These are phyloP conservation scores for Cynara cardunculus DNA, from an alignment of 129 eudicot genomes.

Conservation along the genomic window DNA sequence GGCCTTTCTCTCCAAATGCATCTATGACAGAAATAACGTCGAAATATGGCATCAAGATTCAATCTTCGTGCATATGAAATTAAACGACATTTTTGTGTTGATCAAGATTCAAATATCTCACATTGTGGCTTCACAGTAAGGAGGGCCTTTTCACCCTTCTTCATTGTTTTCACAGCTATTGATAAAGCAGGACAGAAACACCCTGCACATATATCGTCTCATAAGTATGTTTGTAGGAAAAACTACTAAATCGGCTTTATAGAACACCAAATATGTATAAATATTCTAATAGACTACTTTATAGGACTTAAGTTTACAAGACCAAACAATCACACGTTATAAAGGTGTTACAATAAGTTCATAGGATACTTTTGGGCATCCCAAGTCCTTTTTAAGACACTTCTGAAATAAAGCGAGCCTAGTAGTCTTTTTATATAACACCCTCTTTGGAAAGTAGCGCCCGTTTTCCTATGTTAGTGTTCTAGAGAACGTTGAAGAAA, in stretches of 20 bases:
- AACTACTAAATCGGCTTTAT: neutral
- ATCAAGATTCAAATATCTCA: constrained; percentile 15
- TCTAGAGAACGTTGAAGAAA: neutral
- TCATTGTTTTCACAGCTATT: constrained; percentile 77
- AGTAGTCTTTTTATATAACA: too few relatives aligned
- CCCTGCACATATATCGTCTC: constrained; percentile 26
- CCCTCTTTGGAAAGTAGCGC: too few relatives aligned
- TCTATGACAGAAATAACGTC: constrained; percentile 8
- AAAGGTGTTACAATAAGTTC: too few relatives aligned
- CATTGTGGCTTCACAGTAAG: constrained; percentile 36
- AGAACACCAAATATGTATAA: neutral
- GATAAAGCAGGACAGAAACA: constrained; percentile 72
- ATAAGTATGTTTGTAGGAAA: neutral
- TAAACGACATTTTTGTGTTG: neutral
- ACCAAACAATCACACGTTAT: too few relatives aligned
- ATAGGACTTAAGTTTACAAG: too few relatives aligned
- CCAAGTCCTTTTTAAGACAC: too few relatives aligned
- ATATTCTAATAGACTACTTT: too few relatives aligned
- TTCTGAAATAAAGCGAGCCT: too few relatives aligned
- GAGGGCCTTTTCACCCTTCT: constrained; percentile 61
- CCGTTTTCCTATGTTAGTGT: neutral
- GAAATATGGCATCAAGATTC: constrained; percentile 2
- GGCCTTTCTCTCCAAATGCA: constrained; percentile 34
- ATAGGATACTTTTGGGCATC: too few relatives aligned
- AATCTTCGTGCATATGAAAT: neutral